Evolutionary conservation across 2,329 filamentous ascomycete species (phyloP), one percentile per base, ranked within the genome.

Genomic region (Ceratocystis eucalypticola): DNA sequence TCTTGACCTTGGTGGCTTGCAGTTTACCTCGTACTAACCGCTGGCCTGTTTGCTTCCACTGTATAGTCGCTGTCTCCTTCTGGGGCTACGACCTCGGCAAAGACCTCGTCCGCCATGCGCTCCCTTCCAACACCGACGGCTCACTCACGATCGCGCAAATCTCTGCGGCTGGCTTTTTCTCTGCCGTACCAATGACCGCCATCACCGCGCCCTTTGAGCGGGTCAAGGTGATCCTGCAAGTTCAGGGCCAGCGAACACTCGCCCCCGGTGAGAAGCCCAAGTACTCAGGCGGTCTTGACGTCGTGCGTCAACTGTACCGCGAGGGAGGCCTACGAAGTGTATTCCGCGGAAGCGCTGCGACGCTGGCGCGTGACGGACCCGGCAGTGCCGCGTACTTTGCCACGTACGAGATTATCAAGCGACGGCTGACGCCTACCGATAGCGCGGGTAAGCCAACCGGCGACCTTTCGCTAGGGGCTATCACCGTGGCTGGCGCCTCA

Each of bases 191-290:
- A 73, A 96, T 96, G 91, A 99, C 94, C 3, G 78, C 90, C 76
- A 96, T 99, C 79, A 97, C 94, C n/a, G 94, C 94, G 3, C 94
- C 94, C 69, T 97, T 99, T 75, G 94, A 99, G 82, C 93, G 94
- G 73, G 91, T 99, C 72, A 99, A 99, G 79, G 93, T 99, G 66
- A 91, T 99, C 70, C 87, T 99, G 1, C 94, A 99, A 77, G 95
- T 97, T 71, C 94, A 97, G 78, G 92, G 91, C 73, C 91, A 96
- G 77, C 91, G 92, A 77, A 84, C 90, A 76, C 86, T 94, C 50
- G 85, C 86, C 0, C 89, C 92, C 0, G 93, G 92, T 73, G 88
- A 96, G 79, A 95, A 96, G 77, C 92, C 91, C 17, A 91, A 89
- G 73, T 97, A 97, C 81, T 83, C 81, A 57, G 92, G 92, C 73